A percentile compares a stretch with the other conserved stretches of the same genome.
These are phyloP conservation scores for Rhizoctonia solani DNA, from an alignment of 1,284 basidiomycete genomes.

Conservation along the genomic window DNA sequence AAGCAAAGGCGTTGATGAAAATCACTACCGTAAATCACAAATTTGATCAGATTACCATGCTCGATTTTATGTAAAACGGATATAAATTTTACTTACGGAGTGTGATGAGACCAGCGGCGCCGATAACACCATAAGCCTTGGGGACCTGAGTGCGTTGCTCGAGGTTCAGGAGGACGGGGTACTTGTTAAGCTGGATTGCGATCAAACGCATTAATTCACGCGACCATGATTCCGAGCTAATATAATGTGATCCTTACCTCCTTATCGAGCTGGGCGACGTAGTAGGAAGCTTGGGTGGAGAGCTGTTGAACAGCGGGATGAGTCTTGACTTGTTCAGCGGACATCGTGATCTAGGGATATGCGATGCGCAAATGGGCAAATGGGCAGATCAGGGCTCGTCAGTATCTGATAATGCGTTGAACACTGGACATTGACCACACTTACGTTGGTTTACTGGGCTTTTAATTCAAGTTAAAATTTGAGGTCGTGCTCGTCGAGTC, in stretches of 20 bases:
- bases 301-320: conserved; percentile 84
- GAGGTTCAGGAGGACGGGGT: conserved; percentile 79
- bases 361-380: neutral
- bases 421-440: no score
- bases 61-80: neutral
- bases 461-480: conserved; percentile 1
- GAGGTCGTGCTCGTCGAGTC: conserved; percentile 17
- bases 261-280: conserved; percentile 87
- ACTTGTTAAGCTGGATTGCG: conserved; percentile 78
- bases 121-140: conserved; percentile 89
- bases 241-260: no score
- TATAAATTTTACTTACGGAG: conserved; percentile 45
- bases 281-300: conserved; percentile 73
- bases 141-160: conserved; percentile 92
- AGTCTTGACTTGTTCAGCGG: conserved; percentile 58
- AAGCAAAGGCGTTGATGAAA: conserved; percentile 80
- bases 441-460: neutral
- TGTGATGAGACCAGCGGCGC: conserved; percentile 64
- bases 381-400: no score
- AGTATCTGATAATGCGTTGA: no score
- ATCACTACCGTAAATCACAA: conserved; percentile 51
- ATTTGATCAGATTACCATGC: conserved; percentile 24
- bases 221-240: no score
- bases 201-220: conserved; percentile 2
- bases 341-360: conserved; percentile 20